Base-by-base conservation (phyloP, 495 filamentous ascomycete genomes). In the Sabuloglossum arenarium region DNA sequence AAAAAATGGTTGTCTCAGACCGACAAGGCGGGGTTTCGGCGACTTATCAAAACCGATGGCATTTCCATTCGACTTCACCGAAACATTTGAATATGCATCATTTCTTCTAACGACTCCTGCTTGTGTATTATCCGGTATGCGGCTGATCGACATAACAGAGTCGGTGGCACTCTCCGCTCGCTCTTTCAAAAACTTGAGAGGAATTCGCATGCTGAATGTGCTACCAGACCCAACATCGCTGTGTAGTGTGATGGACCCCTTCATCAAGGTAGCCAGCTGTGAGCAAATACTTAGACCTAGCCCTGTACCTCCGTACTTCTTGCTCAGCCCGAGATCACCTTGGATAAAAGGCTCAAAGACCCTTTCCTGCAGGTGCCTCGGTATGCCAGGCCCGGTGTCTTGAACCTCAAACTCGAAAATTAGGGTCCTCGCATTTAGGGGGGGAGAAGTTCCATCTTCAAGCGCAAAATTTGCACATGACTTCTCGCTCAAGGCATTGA, bases 291-390 rank as follows among this genome's bases (percentile, higher is more conserved):
- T 87, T 52, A 96, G 65, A 9, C 89, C 89, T 6, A 96, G 69
- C n/a, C 89, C 89, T 6, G 89, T 94, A 14, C 89, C 89, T 24
- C 86, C 88, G 63, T 82, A 91, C 59, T 90, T 93, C 64, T 87
- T 93, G 67, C 81, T 89, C 23, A 96, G 70, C 1, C 86, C 82
- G 10, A 91, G 69, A 64, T 96, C 88, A 1, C 86, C 89, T 67
- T 96, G 89, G 9, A 95, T 82, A 61, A 96, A 96, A 0, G 88
- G 89, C 64, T 96, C 88, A 68, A 96, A 96, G 27, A 96, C 85
- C 59, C 79, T 78, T 57, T 84, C 69, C 58, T 86, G 86, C 56
- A 89, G 76, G 51, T 79, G 67, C 25, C 77, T 75, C 0, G 88
- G 81, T 57, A 96, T 93, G n/a, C 89, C 89, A 3, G 88, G 89